A percentile compares a stretch with the other conserved stretches of the same genome.
Conservation (phyloP, 108 stramenopile genomes). For the Cyclotella choctawhatcheeana region DNA sequence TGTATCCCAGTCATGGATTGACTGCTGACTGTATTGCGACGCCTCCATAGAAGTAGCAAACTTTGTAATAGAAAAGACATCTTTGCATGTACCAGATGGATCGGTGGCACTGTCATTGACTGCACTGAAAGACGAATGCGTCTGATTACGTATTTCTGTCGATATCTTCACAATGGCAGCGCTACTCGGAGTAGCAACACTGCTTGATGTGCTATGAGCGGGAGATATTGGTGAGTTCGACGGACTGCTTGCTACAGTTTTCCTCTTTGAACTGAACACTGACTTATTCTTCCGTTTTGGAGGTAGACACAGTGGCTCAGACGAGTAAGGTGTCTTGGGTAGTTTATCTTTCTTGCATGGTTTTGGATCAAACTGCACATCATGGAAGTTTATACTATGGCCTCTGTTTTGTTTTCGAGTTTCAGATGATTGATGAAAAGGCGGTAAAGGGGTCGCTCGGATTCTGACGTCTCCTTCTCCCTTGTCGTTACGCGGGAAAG, state of each 20-base stretch:
- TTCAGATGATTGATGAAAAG: not conserved
- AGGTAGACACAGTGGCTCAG: slow-evolving; percentile 12
- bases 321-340: slow-evolving; percentile 3
- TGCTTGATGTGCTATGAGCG: slow-evolving; percentile 2
- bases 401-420: not conserved
- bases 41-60: slow-evolving; percentile 61
- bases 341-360: not conserved
- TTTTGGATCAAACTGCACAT: not conserved
- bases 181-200: slow-evolving; percentile 6
- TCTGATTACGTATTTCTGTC: not conserved
- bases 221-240: not conserved
- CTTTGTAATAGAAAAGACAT: slow-evolving; percentile 4
- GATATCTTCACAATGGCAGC: not conserved
- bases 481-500: not conserved
- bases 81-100: not conserved
- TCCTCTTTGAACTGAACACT: not conserved
- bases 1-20: slow-evolving; percentile 83
- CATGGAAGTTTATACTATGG: not conserved
- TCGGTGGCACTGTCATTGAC: not conserved
- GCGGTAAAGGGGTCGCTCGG: slow-evolving; percentile 2
- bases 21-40: slow-evolving; percentile 67
- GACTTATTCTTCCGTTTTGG: slow-evolving; percentile 4
- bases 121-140: not conserved
- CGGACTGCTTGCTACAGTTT: not conserved
- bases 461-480: not conserved